Percentiles rank a stretch among this genome's conserved stretches.
These are phyloP conservation scores for Epichloe aotearoae DNA, from an alignment of 2,329 filamentous ascomycete species.

Conservation along the genomic window DNA sequence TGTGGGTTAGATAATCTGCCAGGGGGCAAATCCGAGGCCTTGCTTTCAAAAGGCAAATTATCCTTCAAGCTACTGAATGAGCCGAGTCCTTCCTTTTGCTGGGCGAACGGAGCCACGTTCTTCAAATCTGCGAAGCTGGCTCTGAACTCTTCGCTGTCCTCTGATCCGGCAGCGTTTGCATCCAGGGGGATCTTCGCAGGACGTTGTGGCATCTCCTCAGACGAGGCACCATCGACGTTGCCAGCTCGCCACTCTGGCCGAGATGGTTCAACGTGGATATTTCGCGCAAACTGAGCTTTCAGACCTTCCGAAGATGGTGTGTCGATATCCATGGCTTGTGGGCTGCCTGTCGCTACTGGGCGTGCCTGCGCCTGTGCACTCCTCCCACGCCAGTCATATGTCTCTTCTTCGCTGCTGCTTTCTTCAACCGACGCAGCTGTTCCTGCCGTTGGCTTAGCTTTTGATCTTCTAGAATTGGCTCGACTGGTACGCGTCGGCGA, in stretches of 20 bases:
- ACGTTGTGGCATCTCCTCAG: conserved; percentile 9
- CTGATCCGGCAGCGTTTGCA: conserved; percentile 32
- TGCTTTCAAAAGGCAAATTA: conserved; percentile 43
- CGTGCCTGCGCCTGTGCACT: conserved; percentile 17
- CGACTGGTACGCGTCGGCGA: conserved; percentile 33
- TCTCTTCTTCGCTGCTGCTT: conserved; percentile 31
- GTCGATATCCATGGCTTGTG: conserved; percentile 55
- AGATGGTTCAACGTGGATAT: conserved; percentile 44
- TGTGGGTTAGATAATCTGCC: conserved; percentile 21
- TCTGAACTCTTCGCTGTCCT: conserved; percentile 43
- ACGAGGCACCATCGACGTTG: conserved; percentile 21
- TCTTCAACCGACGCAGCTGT: conserved; percentile 34
- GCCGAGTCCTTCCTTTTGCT: conserved; percentile 32
- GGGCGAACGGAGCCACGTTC: conserved; percentile 41
- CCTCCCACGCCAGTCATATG: conserved; percentile 20
- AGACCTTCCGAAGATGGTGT: conserved; percentile 26
- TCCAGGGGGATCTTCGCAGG: conserved; percentile 13
- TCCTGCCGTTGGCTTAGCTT: conserved; percentile 37
- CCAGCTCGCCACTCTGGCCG: conserved; percentile 47
- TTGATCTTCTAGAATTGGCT: conserved; percentile 44
- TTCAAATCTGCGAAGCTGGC: conserved; percentile 40
- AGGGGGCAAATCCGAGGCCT: conserved; percentile 28
- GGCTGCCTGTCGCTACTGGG: conserved; percentile 25
- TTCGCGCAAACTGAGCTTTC: conserved; percentile 24
- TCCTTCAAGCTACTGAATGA: conserved; percentile 44